Conservation (phyloP, 805 yeast genomes). For the Yamadazyma tumulicola region DNA sequence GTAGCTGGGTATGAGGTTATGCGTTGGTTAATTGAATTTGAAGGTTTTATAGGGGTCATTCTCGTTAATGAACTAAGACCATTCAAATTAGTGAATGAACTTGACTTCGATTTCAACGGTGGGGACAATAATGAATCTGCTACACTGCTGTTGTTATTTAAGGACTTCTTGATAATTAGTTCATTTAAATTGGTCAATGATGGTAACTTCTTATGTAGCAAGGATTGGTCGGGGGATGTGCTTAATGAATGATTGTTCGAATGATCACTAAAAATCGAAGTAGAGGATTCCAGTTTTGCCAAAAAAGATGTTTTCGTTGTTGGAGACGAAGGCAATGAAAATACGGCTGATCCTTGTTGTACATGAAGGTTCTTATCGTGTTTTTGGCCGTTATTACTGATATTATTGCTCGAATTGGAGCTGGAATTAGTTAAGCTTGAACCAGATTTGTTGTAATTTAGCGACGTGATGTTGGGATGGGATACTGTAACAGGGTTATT, state of each 20-base stretch:
- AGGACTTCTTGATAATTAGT: too few relatives aligned
- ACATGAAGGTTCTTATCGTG: constrained; percentile 11
- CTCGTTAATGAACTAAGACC: constrained; percentile 22
- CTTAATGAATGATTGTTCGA: constrained; percentile 26
- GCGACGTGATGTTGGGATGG: too few relatives aligned
- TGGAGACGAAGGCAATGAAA: constrained; percentile 30
- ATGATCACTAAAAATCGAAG: constrained; percentile 27
- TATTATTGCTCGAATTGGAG: too few relatives aligned
- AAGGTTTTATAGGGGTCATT: constrained; percentile 42
- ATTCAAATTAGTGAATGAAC: constrained; percentile 17
- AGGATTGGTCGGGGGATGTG: constrained; percentile 30
- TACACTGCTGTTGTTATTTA: neutral
- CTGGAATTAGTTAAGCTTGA: too few relatives aligned
- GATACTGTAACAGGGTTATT: neutral
- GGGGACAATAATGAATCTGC: neutral
- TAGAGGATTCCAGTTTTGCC: constrained; percentile 25
- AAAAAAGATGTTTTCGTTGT: constrained; percentile 13
- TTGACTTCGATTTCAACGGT: constrained; percentile 7
- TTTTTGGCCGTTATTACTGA: too few relatives aligned
- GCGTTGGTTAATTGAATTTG: constrained; percentile 3
- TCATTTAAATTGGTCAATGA: constrained; percentile 32
- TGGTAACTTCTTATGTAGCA: constrained; percentile 14
- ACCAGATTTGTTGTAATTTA: too few relatives aligned
- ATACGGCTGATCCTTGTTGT: constrained; percentile 20
- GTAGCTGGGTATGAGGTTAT: constrained; percentile 15